phyloP scores from a whole-genome alignment of 768 basidiomycete genomes.

The Neoboletus subvelutipes region DNA sequence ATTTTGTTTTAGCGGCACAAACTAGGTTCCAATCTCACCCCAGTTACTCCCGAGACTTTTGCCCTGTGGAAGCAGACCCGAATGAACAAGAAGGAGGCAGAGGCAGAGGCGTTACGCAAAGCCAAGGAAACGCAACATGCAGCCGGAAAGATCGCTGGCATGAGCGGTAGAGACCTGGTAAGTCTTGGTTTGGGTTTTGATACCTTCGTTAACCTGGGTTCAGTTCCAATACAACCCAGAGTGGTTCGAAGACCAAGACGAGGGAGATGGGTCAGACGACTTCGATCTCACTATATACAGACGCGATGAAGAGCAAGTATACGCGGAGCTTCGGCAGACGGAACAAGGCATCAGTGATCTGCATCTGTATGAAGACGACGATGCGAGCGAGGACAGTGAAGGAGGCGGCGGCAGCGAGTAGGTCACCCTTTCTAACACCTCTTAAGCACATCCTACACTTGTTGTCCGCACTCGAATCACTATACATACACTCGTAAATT shows the following conservation, averaged over 20 bases:
- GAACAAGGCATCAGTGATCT: conserved; percentile 17
- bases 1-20: conserved; percentile 75
- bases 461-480: not conserved
- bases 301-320: conserved; percentile 33
- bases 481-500: not conserved
- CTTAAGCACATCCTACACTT: not conserved
- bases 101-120: conserved; percentile 75
- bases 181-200: conserved; percentile 24
- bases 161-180: conserved; percentile 95
- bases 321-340: conserved; percentile 25
- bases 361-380: conserved; percentile 25
- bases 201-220: conserved; percentile 7
- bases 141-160: conserved; percentile 88
- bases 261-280: conserved; percentile 41
- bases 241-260: conserved; percentile 83
- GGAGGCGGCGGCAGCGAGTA: conserved; percentile 6
- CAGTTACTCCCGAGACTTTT: conserved; percentile 89
- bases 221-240: conserved; percentile 96
- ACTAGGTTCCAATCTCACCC: conserved; percentile 85
- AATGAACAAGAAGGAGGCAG: conserved; percentile 92
- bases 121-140: conserved; percentile 78
- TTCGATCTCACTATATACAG: conserved; percentile 66
- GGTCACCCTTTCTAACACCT: not conserved
- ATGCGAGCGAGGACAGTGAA: conserved; percentile 6
- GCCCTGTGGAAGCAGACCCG: conserved; percentile 94